A percentile compares a stretch with the other conserved stretches of the same genome.
phyloP scores from a whole-genome alignment of 2,329 filamentous ascomycete genomes.

The Dactylonectria macrodidyma region DNA sequence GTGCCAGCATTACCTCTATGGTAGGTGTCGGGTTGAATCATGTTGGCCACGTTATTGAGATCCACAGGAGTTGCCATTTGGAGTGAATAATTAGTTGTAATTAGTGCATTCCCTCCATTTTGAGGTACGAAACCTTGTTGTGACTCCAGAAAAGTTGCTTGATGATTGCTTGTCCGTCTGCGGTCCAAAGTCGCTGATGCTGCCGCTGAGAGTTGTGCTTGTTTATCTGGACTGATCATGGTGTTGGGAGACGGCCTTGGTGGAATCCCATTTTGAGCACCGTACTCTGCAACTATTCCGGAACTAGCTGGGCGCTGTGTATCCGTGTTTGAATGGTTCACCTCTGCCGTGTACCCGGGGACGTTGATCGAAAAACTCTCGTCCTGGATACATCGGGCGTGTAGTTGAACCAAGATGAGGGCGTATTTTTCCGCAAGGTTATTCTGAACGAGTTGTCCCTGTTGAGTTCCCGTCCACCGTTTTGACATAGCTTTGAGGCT shows the following conservation, averaged over 20 bases:
- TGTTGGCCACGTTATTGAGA: background rate
- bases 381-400: slow-evolving; percentile 23
- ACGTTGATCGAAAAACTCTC: slow-evolving; percentile 29
- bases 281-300: background rate
- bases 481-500: slow-evolving; percentile 42
- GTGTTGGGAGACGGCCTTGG: background rate
- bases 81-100: background rate
- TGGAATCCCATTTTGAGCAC: background rate
- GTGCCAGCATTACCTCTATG: background rate
- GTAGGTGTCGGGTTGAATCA: slow-evolving; percentile 11
- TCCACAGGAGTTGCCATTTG: background rate
- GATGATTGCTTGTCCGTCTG: background rate
- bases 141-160: background rate
- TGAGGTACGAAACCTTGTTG: slow-evolving; percentile 2
- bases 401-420: slow-evolving; percentile 5
- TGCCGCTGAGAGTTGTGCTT: background rate
- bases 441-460: background rate
- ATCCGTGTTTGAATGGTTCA: slow-evolving; percentile 28
- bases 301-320: background rate
- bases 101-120: background rate
- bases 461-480: slow-evolving; percentile 36
- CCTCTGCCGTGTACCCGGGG: slow-evolving; percentile 34
- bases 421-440: slow-evolving; percentile 26
- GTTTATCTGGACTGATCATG: background rate
- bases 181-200: background rate